Conservation (phyloP, 2,329 filamentous ascomycete species). For the Talaromyces funiculosus region DNA sequence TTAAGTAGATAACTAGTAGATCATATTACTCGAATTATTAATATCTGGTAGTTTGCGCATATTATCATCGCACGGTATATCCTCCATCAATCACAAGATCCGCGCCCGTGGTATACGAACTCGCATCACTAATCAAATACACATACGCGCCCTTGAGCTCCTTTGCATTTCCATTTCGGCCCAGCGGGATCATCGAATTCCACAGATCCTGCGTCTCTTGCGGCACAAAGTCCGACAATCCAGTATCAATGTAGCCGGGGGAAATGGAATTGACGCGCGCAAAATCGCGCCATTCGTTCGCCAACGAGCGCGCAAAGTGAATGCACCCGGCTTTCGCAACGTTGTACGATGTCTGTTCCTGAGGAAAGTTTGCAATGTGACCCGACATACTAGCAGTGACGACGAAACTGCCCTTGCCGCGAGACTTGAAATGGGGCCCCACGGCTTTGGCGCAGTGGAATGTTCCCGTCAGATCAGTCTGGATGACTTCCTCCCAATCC, state of each 20-base stretch:
- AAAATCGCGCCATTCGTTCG: constrained; percentile 66
- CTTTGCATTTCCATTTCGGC: constrained; percentile 58
- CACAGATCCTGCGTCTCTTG: constrained; percentile 53
- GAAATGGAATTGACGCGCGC: constrained; percentile 64
- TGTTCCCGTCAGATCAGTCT: constrained; percentile 79
- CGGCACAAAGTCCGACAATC: constrained; percentile 59
- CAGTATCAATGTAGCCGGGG: constrained; percentile 64
- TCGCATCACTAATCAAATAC: constrained; percentile 46
- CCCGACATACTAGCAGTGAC: constrained; percentile 61
- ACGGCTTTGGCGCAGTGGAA: constrained; percentile 84
- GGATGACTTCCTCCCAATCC: constrained; percentile 71
- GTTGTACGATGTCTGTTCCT: constrained; percentile 63
- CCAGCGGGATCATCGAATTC: constrained; percentile 56
- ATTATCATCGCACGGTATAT: constrained; percentile 43
- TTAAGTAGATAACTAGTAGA: neutral
- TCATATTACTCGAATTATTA: neutral
- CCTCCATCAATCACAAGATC: constrained; percentile 48
- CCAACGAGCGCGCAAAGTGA: constrained; percentile 58
- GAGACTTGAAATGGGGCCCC: constrained; percentile 69
- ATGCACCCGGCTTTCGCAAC: constrained; percentile 63
- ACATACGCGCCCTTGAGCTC: constrained; percentile 58
- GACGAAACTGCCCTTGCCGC: constrained; percentile 58
- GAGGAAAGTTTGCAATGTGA: constrained; percentile 53
- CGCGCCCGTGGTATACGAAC: constrained; percentile 46
- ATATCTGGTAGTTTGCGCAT: constrained; percentile 16